Evolutionary conservation across 1,284 basidiomycete genomes (phyloP).

Genomic region (Ganoderma multipileum): DNA sequence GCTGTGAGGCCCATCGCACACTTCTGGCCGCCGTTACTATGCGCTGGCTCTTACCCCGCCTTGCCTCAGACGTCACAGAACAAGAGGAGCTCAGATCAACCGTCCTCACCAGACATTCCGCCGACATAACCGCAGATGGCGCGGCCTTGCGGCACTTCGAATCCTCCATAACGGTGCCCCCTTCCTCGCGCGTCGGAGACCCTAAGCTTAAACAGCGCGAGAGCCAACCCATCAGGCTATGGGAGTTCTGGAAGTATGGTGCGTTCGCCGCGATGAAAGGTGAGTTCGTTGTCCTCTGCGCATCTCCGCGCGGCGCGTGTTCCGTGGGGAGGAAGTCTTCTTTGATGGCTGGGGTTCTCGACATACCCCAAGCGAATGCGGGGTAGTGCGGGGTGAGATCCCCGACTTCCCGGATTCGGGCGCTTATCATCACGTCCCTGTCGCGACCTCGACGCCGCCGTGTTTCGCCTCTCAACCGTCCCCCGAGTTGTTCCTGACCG

Average conservation of each 20-base stretch:
- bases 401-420: conserved; percentile 11
- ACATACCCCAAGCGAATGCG: neutral
- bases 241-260: conserved; percentile 76
- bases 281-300: conserved; percentile 38
- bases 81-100: conserved; percentile 20
- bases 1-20: neutral
- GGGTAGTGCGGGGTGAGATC: conserved; percentile 20
- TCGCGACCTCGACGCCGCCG: neutral
- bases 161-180: conserved; percentile 71
- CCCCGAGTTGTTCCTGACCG: conserved; percentile 1
- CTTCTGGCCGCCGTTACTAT: conserved; percentile 21
- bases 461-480: neutral
- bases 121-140: conserved; percentile 2
- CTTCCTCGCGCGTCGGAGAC: conserved; percentile 70
- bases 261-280: conserved; percentile 71
- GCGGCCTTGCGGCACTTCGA: conserved; percentile 57
- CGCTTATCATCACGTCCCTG: neutral
- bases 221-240: conserved; percentile 59
- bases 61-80: conserved; percentile 23
- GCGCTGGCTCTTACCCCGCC: conserved; percentile 40
- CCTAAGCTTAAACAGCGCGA: conserved; percentile 64
- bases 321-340: neutral
- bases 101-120: conserved; percentile 19
- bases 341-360: neutral
- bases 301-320: neutral